These are phyloP conservation scores for Pyrenophora teres DNA, from an alignment of 2,329 filamentous ascomycete genomes.

Conservation along the genomic window DNA sequence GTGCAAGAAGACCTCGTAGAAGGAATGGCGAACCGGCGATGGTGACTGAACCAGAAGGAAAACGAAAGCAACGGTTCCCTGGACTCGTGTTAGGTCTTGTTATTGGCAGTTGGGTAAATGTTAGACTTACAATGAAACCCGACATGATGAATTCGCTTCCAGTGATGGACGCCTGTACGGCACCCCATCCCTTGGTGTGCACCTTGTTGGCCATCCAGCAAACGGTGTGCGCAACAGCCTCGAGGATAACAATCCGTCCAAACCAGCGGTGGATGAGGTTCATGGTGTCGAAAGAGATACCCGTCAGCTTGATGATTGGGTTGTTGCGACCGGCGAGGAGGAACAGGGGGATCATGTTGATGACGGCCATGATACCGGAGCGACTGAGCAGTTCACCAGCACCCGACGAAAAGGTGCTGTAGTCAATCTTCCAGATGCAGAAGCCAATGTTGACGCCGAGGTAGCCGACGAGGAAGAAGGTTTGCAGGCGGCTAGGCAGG, in stretches of 20 bases:
- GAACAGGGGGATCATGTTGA: constrained; percentile 81
- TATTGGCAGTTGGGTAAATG: constrained; percentile 62
- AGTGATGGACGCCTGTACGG: constrained; percentile 49
- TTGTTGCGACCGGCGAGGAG: constrained; percentile 78
- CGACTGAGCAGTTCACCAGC: constrained; percentile 66
- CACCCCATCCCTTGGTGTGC: constrained; percentile 55
- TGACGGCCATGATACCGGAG: constrained; percentile 69
- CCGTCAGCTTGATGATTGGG: constrained; percentile 71
- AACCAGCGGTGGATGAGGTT: constrained; percentile 83
- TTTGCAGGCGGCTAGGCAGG: constrained; percentile 55
- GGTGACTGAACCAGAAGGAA: constrained; percentile 70
- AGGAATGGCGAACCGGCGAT: constrained; percentile 74
- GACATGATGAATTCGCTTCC: constrained; percentile 58
- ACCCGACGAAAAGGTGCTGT: constrained; percentile 75
- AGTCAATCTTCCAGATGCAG: constrained; percentile 61
- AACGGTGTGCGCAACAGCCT: constrained; percentile 68
- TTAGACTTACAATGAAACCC: constrained; percentile 65
- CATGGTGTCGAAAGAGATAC: constrained; percentile 81
- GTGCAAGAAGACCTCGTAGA: constrained; percentile 78
- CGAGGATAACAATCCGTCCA: constrained; percentile 73
- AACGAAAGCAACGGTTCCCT: constrained; percentile 65
- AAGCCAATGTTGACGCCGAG: constrained; percentile 56
- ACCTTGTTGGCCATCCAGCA: constrained; percentile 60
- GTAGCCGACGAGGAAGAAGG: constrained; percentile 54
- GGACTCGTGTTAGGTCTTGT: constrained; percentile 58